Base-by-base conservation (phyloP, 2,329 filamentous ascomycete genomes). In the Calonectria pseudoturangicola region DNA sequence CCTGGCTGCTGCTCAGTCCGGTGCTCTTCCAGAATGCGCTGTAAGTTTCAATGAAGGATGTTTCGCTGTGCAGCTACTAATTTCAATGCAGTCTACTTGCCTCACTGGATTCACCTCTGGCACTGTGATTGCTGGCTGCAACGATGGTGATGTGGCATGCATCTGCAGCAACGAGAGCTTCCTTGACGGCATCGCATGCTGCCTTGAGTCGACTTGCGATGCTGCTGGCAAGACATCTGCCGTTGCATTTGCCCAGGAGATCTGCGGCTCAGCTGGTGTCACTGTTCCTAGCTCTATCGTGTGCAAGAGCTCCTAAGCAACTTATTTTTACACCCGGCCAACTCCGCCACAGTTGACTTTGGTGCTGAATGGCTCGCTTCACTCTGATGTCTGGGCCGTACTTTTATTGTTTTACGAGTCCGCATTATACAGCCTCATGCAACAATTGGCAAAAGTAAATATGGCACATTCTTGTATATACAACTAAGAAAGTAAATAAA, bases 111-210 rank as follows among this genome's bases (percentile, higher is more conserved):
- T 60, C 15, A 60, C 36, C 21, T 60, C 54, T 25, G 54, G 54
- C n/a, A 18, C 21, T 15, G 25, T 16, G 12, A 60, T 60, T 60
- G 54, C 54, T 16, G 54, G 54, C 54, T 60, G 54, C 33, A 25
- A 15, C 18, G 13, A 10, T 13, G 54, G 54, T 10, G 54, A 60
- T 25, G 36, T 41, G 6, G 2, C 7, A 2, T 60, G 54, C 54
- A 60, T 60, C 54, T 60, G 54, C 54, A 60, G 54, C 33, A 60
- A 60, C 21, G 12, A 9, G 16, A 2, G 5, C 21, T 60, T 60
- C 54, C 54, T 60, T 33, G 13, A 27, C 33, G 8, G 8, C 13
- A 60, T 60, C 3, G 54, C 54, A 7, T 60, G 54, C 54, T 60
- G 54, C 54, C 54, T 60, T 18, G 10, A 60, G 54, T 18, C 36